Evolutionary conservation across 108 stramenopile species (phyloP), one percentile per base, ranked within the genome.

Genomic region (Cyclotella cryptica): DNA sequence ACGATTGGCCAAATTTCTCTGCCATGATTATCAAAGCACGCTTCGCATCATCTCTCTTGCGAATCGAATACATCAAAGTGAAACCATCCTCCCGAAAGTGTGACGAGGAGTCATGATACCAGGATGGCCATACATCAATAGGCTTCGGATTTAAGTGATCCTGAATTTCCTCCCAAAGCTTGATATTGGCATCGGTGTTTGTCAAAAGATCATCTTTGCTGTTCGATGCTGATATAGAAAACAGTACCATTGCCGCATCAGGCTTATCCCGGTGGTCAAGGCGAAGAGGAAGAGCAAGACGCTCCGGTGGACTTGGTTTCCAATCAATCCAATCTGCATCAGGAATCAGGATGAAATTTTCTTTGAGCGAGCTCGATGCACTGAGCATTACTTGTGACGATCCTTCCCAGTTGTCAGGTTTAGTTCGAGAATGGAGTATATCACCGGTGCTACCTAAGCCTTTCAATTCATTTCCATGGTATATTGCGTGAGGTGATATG

Each of bases 341-440:
- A 14, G 71, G 66, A 39, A 80, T 67, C 44, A 80, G 52, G 18
- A 80, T 80, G 19, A 80, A 49, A 59, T 80, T 80, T 54, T 80
- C 79, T 11, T 53, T 22, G 2, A 72, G 66, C 13, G 72, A 73
- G 24, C 79, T 80, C 39, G 65, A 73, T 44, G 51, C 27, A 51
- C 79, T 80, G 19, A 80, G 58, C 79, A 80, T 80, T 17, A 80
- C 79, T 44, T 68, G 65, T 9, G 79, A 68, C 15, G 72, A 80
- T 13, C 77, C 77, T 39, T 51, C 68, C 69, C 69, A 69, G 22
- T 68, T 41, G 27, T 58, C 42, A n/a, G 26, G 53, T 55, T 24
- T 64, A 41, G 15, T 15, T 22, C 0, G 5, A 14, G 22, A 26
- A 11, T 6, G 51, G 26, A 27, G 28, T 15, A 27, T 13, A 6